Conservation (phyloP, 192 early-diverging fungal genomes). For the Ambispora gerdemannii region DNA sequence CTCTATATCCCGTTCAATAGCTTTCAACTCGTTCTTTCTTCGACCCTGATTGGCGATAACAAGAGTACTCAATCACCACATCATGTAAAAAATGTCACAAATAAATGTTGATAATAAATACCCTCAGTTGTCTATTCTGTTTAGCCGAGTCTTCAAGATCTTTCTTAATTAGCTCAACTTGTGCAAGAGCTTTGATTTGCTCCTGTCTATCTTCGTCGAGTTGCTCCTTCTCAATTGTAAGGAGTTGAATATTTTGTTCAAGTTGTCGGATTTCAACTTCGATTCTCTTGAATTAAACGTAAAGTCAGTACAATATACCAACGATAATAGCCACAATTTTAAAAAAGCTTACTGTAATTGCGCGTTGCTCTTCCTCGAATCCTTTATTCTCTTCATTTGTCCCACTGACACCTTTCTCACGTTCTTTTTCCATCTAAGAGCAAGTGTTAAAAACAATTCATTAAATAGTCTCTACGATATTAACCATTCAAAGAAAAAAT, state of each 20-base stretch:
- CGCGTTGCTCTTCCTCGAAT: constrained; percentile 51
- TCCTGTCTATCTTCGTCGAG: constrained; percentile 70
- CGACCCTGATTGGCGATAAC: constrained; percentile 24
- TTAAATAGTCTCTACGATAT: not conserved
- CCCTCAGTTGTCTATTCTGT: constrained; percentile 29
- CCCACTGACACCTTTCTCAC: constrained; percentile 40
- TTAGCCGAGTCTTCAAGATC: constrained; percentile 68
- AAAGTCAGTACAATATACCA: not conserved
- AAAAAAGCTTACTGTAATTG: constrained; percentile 35
- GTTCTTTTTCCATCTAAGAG: constrained; percentile 45
- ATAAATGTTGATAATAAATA: not conserved
- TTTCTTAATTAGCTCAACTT: constrained; percentile 74
- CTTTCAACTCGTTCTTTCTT: constrained; percentile 35
- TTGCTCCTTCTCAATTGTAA: constrained; percentile 67
- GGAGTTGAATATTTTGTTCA: constrained; percentile 61
- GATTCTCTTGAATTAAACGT: constrained; percentile 26
- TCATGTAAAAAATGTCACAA: not conserved
- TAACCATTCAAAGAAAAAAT: not conserved
- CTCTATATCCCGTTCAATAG: constrained; percentile 55
- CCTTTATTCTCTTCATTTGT: constrained; percentile 58
- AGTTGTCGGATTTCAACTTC: constrained; percentile 60
- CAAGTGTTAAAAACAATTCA: not conserved
- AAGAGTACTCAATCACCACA: not conserved
- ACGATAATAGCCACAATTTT: too few relatives aligned
- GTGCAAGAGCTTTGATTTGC: constrained; percentile 71